Percentiles rank a stretch among this genome's conserved stretches.
phyloP scores from a whole-genome alignment of 768 basidiomycete species.

The Cystofilobasidium bisporidii region DNA sequence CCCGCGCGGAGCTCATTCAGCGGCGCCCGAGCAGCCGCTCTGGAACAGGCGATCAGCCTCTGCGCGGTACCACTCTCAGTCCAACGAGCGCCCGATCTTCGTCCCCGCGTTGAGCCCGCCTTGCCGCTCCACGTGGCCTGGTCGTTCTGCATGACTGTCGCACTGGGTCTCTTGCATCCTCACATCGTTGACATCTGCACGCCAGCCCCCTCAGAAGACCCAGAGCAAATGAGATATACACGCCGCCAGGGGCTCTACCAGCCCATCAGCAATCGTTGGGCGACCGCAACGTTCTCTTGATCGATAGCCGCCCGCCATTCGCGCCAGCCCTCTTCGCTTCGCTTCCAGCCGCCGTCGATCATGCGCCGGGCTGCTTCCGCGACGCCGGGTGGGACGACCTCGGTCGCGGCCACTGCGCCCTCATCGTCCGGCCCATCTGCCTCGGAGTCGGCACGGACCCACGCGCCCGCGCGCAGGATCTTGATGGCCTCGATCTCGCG shows the following conservation, averaged over 20 bases:
- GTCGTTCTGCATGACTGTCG: no score
- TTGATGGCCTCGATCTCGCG: constrained; percentile 43
- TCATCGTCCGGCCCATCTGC: not conserved
- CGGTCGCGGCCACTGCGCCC: not conserved
- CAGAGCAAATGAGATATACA: no score
- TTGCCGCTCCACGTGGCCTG: no score
- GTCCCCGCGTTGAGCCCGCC: no score
- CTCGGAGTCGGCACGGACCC: not conserved
- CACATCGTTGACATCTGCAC: no score
- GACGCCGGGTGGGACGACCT: constrained; percentile 9
- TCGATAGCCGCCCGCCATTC: not conserved
- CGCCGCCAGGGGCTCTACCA: not conserved
- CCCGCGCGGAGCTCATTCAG: no score
- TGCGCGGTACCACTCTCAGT: no score
- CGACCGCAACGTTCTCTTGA: not conserved
- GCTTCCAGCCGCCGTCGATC: constrained; percentile 15
- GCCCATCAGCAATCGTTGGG: not conserved
- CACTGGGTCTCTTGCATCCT: no score
- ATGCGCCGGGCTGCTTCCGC: constrained; percentile 6
- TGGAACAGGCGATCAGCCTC: no score
- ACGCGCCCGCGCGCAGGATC: constrained; percentile 39
- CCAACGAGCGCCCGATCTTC: no score
- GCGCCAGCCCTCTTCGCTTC: constrained; percentile 7
- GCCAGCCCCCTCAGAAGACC: no score
- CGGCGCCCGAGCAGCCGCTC: no score